Conservation (phyloP, 495 filamentous ascomycete species). For the Thozetella sp. region DNA sequence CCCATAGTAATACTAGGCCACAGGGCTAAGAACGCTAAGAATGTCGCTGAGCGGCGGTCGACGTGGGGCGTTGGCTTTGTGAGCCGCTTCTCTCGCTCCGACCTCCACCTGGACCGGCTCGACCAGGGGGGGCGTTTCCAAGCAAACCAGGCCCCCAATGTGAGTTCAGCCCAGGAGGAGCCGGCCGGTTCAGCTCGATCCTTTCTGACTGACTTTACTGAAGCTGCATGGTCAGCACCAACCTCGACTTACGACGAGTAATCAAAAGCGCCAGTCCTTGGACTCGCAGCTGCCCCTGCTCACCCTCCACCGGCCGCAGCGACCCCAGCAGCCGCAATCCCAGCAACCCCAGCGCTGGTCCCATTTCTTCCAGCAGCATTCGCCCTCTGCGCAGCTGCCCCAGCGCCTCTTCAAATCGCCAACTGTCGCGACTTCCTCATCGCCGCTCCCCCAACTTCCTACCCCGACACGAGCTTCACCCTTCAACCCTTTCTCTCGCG, state of each 20-base stretch:
- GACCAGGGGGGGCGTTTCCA: neutral
- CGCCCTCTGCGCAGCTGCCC: no score
- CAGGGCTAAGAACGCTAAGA: neutral
- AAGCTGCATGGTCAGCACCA: constrained; percentile 2
- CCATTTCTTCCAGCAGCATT: no score
- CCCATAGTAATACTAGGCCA: no score
- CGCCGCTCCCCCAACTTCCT: constrained; percentile 17
- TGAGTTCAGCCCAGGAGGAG: neutral
- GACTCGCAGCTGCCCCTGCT: neutral
- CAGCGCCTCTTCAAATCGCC: constrained; percentile 11
- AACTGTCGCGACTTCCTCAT: constrained; percentile 4
- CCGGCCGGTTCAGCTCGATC: neutral
- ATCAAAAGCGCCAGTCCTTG: neutral
- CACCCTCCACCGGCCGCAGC: no score
- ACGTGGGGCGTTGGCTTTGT: constrained; percentile 29
- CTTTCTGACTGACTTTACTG: no score
- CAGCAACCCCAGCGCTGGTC: neutral
- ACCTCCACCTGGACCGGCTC: constrained; percentile 1
- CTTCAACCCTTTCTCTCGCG: constrained; percentile 13
- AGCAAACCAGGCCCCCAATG: neutral
- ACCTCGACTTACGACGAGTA: neutral
- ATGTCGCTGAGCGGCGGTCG: constrained; percentile 16
- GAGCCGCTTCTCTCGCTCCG: constrained; percentile 6
- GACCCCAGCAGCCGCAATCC: neutral
- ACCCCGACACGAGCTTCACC: constrained; percentile 20